Evolutionary conservation across 305 asterid genomes (phyloP), one percentile per base, ranked within the genome.

Genomic region (Nicotiana rustica): DNA sequence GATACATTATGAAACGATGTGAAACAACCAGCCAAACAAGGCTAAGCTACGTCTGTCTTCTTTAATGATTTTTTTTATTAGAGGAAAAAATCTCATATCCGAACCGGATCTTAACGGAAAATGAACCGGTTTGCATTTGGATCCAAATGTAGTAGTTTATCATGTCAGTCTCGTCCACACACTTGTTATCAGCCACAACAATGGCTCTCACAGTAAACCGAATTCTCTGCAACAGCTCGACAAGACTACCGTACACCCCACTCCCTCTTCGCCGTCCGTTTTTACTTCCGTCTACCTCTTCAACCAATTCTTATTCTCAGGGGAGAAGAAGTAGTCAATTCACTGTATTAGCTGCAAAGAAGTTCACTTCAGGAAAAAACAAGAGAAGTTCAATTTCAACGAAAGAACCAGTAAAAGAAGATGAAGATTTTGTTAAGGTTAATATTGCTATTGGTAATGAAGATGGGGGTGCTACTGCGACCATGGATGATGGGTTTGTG

Each of bases 291-390:
- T 82, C 87, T 13, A 0, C 19, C 6, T 82, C 89, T 13, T 52
- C 79, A 15, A 75, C 68, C 9, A 86, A 89, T 3, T 83, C 89
- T 2, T 80, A 88, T 88, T 68, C 89, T 70, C 89, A 78, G 60
- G 89, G 82, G 10, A 79, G 73, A 82, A 84, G 79, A 81, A 89
- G 64, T 17, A 85, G 25, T 36, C 62, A 67, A 79, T 83, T 60
- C 86, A 82, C 91, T 5, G 96, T 90, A 15, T 88, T 97, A 0
- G 98, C 99, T 78, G 89, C 97, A 41, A 94, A 90, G 89, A 95
- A 92, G 89, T 82, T 79, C 47, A 86, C 90, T 36, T 84, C 93
- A 52, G 99, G 99, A 17, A 89, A 67, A 83, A 94, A 91, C 90
- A 95, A 92, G 87, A 88, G 90, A 44, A 91, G 84, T 81, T 88